These are phyloP conservation scores for Saccharomycopsis babjevae DNA, from an alignment of 805 yeast genomes.

Conservation along the genomic window DNA sequence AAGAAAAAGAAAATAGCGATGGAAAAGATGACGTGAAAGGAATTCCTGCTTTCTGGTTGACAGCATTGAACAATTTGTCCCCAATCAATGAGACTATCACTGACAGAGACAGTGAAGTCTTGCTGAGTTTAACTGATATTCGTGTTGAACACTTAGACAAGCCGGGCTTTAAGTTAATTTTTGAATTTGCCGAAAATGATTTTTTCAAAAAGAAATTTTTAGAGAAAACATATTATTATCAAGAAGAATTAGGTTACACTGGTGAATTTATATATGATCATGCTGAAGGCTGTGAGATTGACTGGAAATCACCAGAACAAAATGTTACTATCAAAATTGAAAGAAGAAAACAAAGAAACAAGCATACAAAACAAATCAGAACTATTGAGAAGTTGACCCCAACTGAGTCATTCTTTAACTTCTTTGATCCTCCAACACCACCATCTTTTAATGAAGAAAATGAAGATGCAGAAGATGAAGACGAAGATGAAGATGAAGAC, in stretches of 20 bases:
- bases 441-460: conserved; percentile 42
- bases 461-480: conserved; percentile 53
- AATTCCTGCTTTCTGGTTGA: conserved; percentile 93
- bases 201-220: conserved; percentile 65
- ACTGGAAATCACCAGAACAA: conserved; percentile 71
- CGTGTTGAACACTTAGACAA: conserved; percentile 67
- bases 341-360: conserved; percentile 95
- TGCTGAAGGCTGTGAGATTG: conserved; percentile 81
- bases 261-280: conserved; percentile 97
- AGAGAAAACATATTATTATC: conserved; percentile 85
- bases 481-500: conserved; percentile 59
- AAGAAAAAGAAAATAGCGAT: conserved; percentile 32
- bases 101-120: conserved; percentile 82
- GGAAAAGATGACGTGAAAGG: conserved; percentile 46
- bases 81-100: conserved; percentile 76
- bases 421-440: conserved; percentile 87
- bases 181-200: conserved; percentile 68
- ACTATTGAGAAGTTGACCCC: conserved; percentile 92
- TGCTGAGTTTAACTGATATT: conserved; percentile 57
- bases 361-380: conserved; percentile 91
- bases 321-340: conserved; percentile 83
- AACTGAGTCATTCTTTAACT: conserved; percentile 90
- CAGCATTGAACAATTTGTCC: conserved; percentile 81
- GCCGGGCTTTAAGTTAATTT: conserved; percentile 84
- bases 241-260: conserved; percentile 84